phyloP scores from a whole-genome alignment of 148 eudicot species.

The Cornus controversa region DNA sequence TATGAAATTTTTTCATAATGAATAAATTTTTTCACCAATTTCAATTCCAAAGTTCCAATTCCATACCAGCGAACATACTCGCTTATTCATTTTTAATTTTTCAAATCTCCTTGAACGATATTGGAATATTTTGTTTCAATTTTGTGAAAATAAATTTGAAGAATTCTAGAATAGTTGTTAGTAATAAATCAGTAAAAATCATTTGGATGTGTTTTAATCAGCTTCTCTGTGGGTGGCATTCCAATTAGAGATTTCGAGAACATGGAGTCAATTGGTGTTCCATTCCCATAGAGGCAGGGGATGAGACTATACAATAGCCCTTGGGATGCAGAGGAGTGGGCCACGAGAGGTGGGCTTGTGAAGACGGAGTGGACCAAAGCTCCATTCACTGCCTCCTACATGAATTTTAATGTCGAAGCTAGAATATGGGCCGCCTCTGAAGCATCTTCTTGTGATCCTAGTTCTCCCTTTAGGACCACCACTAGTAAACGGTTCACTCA shows the following conservation, averaged over 20 bases:
- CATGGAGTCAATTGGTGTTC: constrained; percentile 31
- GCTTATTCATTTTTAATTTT: too few relatives aligned
- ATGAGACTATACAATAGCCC: constrained; percentile 40
- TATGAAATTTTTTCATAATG: too few relatives aligned
- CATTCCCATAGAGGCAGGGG: constrained; percentile 35
- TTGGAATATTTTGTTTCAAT: too few relatives aligned
- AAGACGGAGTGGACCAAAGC: constrained; percentile 39
- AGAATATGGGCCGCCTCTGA: constrained; percentile 16
- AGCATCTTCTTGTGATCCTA: constrained; percentile 11
- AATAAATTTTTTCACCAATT: not conserved
- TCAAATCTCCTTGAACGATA: too few relatives aligned
- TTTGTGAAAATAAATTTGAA: too few relatives aligned
- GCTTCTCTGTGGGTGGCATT: constrained; percentile 34
- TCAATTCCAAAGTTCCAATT: too few relatives aligned
- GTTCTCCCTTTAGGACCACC: not conserved
- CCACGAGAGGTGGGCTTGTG: constrained; percentile 35
- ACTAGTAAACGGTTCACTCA: not conserved
- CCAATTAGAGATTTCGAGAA: constrained; percentile 43
- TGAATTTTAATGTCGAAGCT: constrained; percentile 28
- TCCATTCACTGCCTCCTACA: constrained; percentile 35
- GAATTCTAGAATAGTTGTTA: too few relatives aligned
- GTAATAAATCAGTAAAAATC: too few relatives aligned
- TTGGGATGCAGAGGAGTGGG: constrained; percentile 49
- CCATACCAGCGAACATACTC: too few relatives aligned
- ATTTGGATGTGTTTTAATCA: too few relatives aligned